These are phyloP conservation scores for Schizothecium vesticola DNA, from an alignment of 495 filamentous ascomycete species.

Conservation along the genomic window DNA sequence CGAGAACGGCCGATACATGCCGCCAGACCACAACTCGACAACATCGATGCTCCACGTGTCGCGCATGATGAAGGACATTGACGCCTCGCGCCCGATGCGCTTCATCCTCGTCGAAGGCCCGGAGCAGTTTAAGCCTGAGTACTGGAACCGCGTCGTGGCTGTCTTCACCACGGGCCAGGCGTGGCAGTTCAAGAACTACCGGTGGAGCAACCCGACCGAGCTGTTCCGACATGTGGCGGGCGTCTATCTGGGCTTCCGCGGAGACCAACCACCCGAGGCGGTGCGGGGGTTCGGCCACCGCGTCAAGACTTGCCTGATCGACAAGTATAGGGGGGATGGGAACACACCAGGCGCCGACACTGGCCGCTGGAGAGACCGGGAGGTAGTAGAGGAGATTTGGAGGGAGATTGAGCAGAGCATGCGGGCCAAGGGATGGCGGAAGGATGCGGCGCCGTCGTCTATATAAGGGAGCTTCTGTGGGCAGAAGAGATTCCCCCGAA, in stretches of 20 bases:
- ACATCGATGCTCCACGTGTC: conserved; percentile 78
- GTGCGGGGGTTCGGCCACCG: conserved; percentile 82
- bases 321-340: conserved; percentile 65
- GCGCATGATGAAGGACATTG: conserved; percentile 71
- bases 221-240: conserved; percentile 84
- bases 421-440: conserved; percentile 77
- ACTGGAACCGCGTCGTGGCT: conserved; percentile 92
- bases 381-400: conserved; percentile 94
- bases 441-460: conserved; percentile 52
- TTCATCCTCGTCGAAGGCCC: conserved; percentile 93
- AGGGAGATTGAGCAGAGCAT: conserved; percentile 82
- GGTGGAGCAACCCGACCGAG: conserved; percentile 84
- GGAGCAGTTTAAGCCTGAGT: conserved; percentile 94
- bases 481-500: not conserved
- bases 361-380: conserved; percentile 82
- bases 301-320: conserved; percentile 66
- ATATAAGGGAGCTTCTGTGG: conserved; percentile 25
- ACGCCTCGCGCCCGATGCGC: conserved; percentile 65
- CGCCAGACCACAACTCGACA: conserved; percentile 61
- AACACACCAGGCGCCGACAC: conserved; percentile 43
- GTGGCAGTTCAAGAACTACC: conserved; percentile 98
- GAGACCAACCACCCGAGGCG: conserved; percentile 68
- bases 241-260: conserved; percentile 86
- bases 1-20: conserved; percentile 72
- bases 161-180: conserved; percentile 97